Conservation (phyloP, 2,329 filamentous ascomycete genomes). For the Ophiobolus disseminans region DNA sequence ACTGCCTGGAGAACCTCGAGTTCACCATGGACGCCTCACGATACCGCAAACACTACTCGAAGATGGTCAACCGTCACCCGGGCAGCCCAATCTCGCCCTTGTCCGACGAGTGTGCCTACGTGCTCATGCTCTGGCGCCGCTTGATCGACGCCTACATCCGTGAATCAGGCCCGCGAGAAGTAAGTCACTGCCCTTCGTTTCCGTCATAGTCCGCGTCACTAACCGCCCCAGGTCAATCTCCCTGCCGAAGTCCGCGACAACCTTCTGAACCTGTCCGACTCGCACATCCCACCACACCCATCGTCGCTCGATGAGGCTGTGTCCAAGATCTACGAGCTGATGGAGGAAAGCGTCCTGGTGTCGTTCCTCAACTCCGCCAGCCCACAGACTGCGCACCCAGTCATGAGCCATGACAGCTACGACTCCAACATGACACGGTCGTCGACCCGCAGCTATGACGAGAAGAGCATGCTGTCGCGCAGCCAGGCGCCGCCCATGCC, state of each 20-base stretch:
- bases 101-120: constrained; percentile 68
- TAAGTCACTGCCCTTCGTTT: constrained; percentile 15
- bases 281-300: constrained; percentile 72
- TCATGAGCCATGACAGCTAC: constrained; percentile 53
- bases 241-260: constrained; percentile 84
- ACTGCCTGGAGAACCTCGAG: constrained; percentile 94
- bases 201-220: constrained; percentile 14
- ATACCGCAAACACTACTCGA: constrained; percentile 73
- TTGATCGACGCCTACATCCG: constrained; percentile 86
- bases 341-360: constrained; percentile 95
- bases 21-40: constrained; percentile 94
- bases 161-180: constrained; percentile 47
- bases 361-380: constrained; percentile 81
- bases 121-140: constrained; percentile 84
- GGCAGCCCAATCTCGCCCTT: constrained; percentile 58
- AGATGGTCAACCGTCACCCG: constrained; percentile 61
- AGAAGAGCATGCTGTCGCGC: constrained; percentile 41
- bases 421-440: constrained; percentile 48
- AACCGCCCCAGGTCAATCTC: constrained; percentile 66
- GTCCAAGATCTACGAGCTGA: constrained; percentile 88
- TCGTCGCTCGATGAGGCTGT: constrained; percentile 81
- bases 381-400: constrained; percentile 54
- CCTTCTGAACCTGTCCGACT: constrained; percentile 69
- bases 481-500: constrained; percentile 39
- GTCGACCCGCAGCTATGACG: constrained; percentile 51